Evolutionary conservation across 345 rosid species (phyloP).

Genomic region (Ricinus communis): DNA sequence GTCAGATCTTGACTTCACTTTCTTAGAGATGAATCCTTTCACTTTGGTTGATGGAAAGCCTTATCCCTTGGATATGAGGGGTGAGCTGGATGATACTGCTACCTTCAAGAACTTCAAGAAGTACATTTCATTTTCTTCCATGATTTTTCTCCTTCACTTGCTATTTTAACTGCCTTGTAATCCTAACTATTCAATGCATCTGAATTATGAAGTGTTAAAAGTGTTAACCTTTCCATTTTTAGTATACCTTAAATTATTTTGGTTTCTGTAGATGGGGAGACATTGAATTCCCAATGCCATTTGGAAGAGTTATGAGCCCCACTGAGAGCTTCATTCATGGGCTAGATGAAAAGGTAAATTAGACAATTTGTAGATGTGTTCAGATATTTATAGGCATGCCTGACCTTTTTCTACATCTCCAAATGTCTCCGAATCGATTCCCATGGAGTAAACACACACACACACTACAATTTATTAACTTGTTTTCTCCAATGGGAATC

Average conservation of each 20-base stretch:
- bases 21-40: constrained; percentile 99
- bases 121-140: constrained; percentile 34
- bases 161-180: not conserved
- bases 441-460: not conserved
- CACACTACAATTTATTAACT: not conserved
- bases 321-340: constrained; percentile 87
- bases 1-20: constrained; percentile 91
- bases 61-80: constrained; percentile 97
- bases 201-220: not conserved
- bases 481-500: constrained; percentile 6
- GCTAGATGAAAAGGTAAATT: constrained; percentile 86
- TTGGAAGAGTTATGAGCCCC: constrained; percentile 92
- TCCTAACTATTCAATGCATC: not conserved
- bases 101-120: constrained; percentile 96
- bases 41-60: constrained; percentile 88
- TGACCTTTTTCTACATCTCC: not conserved
- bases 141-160: not conserved
- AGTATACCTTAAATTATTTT: constrained; percentile 23
- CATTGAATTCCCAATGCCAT: constrained; percentile 91
- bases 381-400: constrained; percentile 1
- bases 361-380: too few species aligned
- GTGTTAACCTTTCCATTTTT: not conserved
- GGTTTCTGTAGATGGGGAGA: constrained; percentile 70
- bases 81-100: constrained; percentile 98
- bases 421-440: not conserved